These are phyloP conservation scores for Chaetomium globosum DNA, from an alignment of 2,329 filamentous ascomycete species.

Conservation along the genomic window DNA sequence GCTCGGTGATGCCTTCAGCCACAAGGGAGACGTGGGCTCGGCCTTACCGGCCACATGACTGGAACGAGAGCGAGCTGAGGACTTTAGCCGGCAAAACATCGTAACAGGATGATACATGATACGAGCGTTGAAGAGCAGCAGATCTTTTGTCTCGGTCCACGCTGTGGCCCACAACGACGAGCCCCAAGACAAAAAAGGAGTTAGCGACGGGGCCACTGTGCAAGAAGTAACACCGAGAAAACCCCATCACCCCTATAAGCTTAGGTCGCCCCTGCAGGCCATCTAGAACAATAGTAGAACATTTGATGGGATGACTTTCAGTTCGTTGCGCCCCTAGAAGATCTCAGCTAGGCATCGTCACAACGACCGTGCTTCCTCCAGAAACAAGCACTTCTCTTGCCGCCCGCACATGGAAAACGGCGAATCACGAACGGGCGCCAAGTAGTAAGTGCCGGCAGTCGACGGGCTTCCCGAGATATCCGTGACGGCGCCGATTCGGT, in stretches of 20 bases:
- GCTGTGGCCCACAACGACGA: neutral
- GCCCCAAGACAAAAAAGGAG: neutral
- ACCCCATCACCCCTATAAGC: too few species aligned
- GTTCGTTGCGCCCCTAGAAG: neutral
- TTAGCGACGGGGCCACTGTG: neutral
- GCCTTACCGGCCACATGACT: neutral
- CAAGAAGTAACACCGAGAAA: neutral
- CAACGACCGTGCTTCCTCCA: neutral
- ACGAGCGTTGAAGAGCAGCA: neutral
- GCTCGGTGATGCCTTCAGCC: neutral
- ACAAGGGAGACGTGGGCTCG: neutral
- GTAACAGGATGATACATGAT: neutral
- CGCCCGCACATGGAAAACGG: neutral
- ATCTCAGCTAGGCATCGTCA: neutral
- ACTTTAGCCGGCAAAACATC: neutral
- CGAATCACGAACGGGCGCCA: conserved; percentile 1
- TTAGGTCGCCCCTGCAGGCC: neutral
- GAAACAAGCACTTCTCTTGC: neutral
- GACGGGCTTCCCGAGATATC: conserved; percentile 1
- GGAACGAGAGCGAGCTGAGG: neutral
- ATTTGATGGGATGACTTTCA: neutral
- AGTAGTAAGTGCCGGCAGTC: conserved; percentile 20
- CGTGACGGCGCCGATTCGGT: conserved; percentile 24
- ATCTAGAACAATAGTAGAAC: neutral
- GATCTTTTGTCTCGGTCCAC: neutral